Conservation (phyloP, 768 basidiomycete genomes). For the Suillus brevipes region DNA sequence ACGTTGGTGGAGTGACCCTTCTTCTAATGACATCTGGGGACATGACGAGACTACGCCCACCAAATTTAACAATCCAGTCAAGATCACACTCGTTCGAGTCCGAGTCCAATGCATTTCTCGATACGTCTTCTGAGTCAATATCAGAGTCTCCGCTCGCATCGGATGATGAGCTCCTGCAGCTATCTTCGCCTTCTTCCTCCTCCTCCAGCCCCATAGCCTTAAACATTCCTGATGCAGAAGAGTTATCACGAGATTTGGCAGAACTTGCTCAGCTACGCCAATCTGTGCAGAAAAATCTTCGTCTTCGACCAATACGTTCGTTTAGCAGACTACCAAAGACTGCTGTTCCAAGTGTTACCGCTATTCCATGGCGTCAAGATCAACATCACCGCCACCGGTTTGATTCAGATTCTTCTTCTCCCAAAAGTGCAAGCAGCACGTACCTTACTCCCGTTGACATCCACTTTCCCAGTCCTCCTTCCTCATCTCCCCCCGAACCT, state of each 20-base stretch:
- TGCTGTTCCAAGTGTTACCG: slow-evolving; percentile 15
- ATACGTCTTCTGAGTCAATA: slow-evolving; percentile 28
- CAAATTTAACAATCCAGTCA: slow-evolving; percentile 47
- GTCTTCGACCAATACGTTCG: slow-evolving; percentile 74
- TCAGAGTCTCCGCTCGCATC: slow-evolving; percentile 17
- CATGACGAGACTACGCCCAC: slow-evolving; percentile 48
- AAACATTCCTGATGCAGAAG: slow-evolving; percentile 41
- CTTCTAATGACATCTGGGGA: slow-evolving; percentile 1
- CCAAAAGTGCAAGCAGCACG: slow-evolving; percentile 46
- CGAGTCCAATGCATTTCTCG: slow-evolving; percentile 33
- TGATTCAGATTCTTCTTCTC: slow-evolving; percentile 31
- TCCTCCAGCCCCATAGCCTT: slow-evolving; percentile 21
- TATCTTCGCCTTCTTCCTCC: slow-evolving; percentile 34
- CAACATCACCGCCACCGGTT: slow-evolving; percentile 11
- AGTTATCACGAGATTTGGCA: slow-evolving; percentile 66
- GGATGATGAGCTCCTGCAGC: slow-evolving; percentile 25
- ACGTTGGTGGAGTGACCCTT: not conserved
- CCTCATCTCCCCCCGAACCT: slow-evolving; percentile 14
- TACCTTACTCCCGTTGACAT: slow-evolving; percentile 57
- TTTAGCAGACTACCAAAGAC: slow-evolving; percentile 51
- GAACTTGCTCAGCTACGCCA: slow-evolving; percentile 68
- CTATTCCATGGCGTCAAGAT: not conserved
- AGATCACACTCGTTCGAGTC: slow-evolving; percentile 35
- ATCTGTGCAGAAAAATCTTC: slow-evolving; percentile 75
- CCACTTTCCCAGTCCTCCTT: slow-evolving; percentile 28